phyloP scores from a whole-genome alignment of 345 rosid genomes.

The Carallia brachiata region DNA sequence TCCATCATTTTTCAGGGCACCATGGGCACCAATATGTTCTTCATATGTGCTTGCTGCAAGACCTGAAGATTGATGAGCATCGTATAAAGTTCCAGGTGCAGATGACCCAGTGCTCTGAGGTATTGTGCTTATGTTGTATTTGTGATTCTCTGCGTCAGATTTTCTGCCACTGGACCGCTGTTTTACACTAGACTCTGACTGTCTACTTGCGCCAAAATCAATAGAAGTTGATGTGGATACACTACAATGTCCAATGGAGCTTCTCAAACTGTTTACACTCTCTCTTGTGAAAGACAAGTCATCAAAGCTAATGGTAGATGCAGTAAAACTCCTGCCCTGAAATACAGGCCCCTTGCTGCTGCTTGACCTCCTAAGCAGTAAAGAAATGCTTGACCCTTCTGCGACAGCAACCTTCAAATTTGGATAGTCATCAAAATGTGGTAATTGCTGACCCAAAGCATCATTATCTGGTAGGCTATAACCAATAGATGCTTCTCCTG shows the following conservation, averaged over 20 bases:
- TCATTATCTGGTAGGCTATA: slow-evolving; percentile 29
- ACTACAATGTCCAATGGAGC: slow-evolving; percentile 74
- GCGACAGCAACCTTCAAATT: slow-evolving; percentile 37
- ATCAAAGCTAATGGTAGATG: slow-evolving; percentile 56
- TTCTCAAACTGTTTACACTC: slow-evolving; percentile 65
- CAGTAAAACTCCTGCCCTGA: slow-evolving; percentile 63
- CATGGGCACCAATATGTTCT: slow-evolving; percentile 36
- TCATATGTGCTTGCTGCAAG: slow-evolving; percentile 41
- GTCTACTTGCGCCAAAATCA: slow-evolving; percentile 68
- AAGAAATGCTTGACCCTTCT: slow-evolving; percentile 60
- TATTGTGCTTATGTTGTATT: slow-evolving; percentile 47
- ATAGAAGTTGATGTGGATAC: slow-evolving; percentile 77
- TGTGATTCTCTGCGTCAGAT: slow-evolving; percentile 62
- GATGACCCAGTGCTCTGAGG: slow-evolving; percentile 59
- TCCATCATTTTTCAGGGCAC: slow-evolving; percentile 30
- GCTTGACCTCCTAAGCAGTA: slow-evolving; percentile 75
- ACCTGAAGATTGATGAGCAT: slow-evolving; percentile 49
- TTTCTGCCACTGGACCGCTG: slow-evolving; percentile 68
- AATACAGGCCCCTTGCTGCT: slow-evolving; percentile 68
- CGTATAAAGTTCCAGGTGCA: slow-evolving; percentile 52
- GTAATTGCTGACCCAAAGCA: slow-evolving; percentile 33
- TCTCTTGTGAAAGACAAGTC: slow-evolving; percentile 69
- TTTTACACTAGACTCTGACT: slow-evolving; percentile 52
- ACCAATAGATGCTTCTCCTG: slow-evolving; percentile 36
- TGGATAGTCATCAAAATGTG: slow-evolving; percentile 25